phyloP scores from a whole-genome alignment of 108 stramenopile species.

The Conticribra guillardii region DNA sequence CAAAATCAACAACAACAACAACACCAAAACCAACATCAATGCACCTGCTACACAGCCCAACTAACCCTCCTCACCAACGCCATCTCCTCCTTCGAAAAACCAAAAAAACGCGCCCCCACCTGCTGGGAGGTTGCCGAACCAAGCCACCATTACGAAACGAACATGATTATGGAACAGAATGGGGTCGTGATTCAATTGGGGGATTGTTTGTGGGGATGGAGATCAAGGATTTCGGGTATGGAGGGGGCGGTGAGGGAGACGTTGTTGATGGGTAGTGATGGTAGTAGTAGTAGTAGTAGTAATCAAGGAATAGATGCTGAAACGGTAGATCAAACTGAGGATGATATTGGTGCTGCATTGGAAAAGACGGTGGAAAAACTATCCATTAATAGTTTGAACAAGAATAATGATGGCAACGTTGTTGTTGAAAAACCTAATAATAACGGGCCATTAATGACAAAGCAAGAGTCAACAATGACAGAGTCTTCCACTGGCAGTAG shows the following conservation, averaged over 20 bases:
- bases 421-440: too few species aligned
- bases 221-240: conserved; percentile 51
- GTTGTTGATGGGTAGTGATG: neutral
- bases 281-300: too few species aligned
- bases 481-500: too few species aligned
- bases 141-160: conserved; percentile 32
- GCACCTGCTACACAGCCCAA: conserved; percentile 64
- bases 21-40: neutral
- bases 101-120: conserved; percentile 54
- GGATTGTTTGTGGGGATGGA: conserved; percentile 72
- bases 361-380: too few species aligned
- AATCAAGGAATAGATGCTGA: too few species aligned
- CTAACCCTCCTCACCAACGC: conserved; percentile 52
- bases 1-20: neutral
- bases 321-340: too few species aligned
- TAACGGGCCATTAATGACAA: too few species aligned
- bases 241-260: conserved; percentile 3
- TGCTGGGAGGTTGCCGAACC: conserved; percentile 63
- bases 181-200: conserved; percentile 52
- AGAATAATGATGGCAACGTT: too few species aligned
- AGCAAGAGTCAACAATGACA: conserved; percentile 32
- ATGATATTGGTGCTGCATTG: too few species aligned
- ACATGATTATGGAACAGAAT: conserved; percentile 45
- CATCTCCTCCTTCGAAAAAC: conserved; percentile 63
- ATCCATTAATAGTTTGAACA: too few species aligned